A percentile compares a stretch with the other conserved stretches of the same genome.
Evolutionary conservation across 1,284 basidiomycete genomes (phyloP).

Genomic region (Bondarzewia mesenterica): DNA sequence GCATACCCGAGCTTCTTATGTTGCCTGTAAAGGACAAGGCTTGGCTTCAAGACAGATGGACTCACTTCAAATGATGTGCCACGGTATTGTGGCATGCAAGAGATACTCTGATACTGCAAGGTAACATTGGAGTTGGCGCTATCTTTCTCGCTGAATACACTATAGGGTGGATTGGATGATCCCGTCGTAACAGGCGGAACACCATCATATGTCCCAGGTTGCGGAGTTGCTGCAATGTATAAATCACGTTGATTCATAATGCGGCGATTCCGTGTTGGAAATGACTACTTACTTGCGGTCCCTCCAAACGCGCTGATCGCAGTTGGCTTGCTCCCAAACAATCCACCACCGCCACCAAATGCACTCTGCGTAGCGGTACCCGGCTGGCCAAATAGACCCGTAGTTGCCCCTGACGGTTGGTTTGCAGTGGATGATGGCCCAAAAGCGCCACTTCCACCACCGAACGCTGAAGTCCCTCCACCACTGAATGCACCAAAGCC

Average conservation of each 20-base stretch:
- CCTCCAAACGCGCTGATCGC: constrained; percentile 16
- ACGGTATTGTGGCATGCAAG: constrained; percentile 63
- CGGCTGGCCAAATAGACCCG: constrained; percentile 18
- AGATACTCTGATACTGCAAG: constrained; percentile 65
- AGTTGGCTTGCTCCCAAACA: constrained; percentile 26
- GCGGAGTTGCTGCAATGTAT: constrained; percentile 12
- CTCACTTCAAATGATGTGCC: constrained; percentile 67
- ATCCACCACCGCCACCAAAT: constrained; percentile 20
- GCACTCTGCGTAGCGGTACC: constrained; percentile 14
- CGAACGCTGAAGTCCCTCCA: constrained; percentile 33
- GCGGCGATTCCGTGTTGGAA: background rate
- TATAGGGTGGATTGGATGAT: constrained; percentile 51
- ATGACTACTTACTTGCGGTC: constrained; percentile 4
- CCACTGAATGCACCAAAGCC: constrained; percentile 65
- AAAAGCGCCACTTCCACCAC: constrained; percentile 25
- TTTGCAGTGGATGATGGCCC: constrained; percentile 13
- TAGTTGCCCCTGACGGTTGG: constrained; percentile 13
- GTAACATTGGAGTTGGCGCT: constrained; percentile 27
- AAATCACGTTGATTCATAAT: background rate
- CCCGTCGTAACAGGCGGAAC: constrained; percentile 53
- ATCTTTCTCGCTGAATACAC: constrained; percentile 53
- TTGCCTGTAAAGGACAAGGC: background rate
- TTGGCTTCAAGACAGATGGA: constrained; percentile 7
- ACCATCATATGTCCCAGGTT: constrained; percentile 19
- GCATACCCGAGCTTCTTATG: background rate